phyloP scores from a whole-genome alignment of 257 asterid species.

The Solanum chiquidenum region DNA sequence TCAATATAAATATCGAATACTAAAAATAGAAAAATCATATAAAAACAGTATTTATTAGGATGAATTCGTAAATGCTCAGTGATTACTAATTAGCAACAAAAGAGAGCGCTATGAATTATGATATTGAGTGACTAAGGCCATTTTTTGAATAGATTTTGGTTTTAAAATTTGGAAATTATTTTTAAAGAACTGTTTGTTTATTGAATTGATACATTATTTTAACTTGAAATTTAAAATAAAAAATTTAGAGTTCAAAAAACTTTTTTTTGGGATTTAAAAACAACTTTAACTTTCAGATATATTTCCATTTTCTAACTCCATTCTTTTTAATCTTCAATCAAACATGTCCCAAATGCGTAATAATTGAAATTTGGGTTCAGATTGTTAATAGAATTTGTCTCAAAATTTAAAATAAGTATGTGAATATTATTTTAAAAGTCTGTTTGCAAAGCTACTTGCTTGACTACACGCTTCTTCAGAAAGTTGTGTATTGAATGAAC shows the following conservation, averaged over 20 bases:
- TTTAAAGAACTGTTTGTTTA: background rate
- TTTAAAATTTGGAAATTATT: background rate
- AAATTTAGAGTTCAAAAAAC: background rate
- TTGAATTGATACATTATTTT: background rate
- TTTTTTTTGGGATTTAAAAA: background rate
- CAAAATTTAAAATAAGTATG: background rate
- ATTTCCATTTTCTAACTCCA: background rate
- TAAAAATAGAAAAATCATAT: background rate
- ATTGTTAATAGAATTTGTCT: background rate
- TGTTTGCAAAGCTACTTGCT: background rate
- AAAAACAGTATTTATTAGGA: background rate
- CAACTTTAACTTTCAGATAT: background rate
- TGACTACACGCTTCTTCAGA: too few species aligned
- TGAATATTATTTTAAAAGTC: background rate
- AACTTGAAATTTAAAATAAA: background rate
- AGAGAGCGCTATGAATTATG: background rate
- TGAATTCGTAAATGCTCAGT: background rate
- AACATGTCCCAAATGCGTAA: background rate
- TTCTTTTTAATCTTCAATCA: background rate
- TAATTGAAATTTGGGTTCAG: background rate
- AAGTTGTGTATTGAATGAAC: background rate
- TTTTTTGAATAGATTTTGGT: background rate
- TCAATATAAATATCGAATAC: background rate
- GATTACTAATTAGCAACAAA: background rate
- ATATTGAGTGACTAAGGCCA: background rate